These are phyloP conservation scores for Yarrowia galli DNA, from an alignment of 1,139 yeast species.

Conservation along the genomic window DNA sequence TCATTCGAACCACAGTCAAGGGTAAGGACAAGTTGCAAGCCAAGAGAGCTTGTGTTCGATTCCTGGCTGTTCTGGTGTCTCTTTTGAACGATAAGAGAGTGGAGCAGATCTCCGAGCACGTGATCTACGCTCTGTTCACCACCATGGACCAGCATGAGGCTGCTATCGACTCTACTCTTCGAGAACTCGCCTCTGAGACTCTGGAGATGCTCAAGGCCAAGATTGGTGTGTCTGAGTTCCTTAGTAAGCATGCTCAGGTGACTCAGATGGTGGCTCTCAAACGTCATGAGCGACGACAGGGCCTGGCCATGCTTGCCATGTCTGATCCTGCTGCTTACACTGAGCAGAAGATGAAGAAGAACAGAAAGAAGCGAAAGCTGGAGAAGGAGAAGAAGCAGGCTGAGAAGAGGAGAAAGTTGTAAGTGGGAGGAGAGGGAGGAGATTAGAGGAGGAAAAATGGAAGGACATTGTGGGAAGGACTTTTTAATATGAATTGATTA, in stretches of 20 bases:
- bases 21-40: slow-evolving; percentile 61
- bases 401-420: slow-evolving; percentile 17
- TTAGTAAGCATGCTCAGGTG: slow-evolving; percentile 69
- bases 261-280: slow-evolving; percentile 64
- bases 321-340: slow-evolving; percentile 84
- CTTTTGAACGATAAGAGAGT: slow-evolving; percentile 42
- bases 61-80: slow-evolving; percentile 50
- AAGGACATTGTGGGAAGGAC: not conserved
- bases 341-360: slow-evolving; percentile 75
- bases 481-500: slow-evolving; percentile 1
- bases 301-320: slow-evolving; percentile 77
- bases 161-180: slow-evolving; percentile 58
- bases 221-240: slow-evolving; percentile 75
- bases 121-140: slow-evolving; percentile 65
- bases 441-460: not conserved
- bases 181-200: slow-evolving; percentile 70
- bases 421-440: not conserved
- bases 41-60: slow-evolving; percentile 64
- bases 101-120: slow-evolving; percentile 44
- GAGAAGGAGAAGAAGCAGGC: slow-evolving; percentile 49
- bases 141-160: slow-evolving; percentile 57
- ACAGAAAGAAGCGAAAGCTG: slow-evolving; percentile 69
- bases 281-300: slow-evolving; percentile 77
- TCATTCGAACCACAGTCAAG: slow-evolving; percentile 70
- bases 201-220: slow-evolving; percentile 70